Base-by-base conservation (phyloP, 2,329 filamentous ascomycete genomes). In the Claviceps arundinis region DNA sequence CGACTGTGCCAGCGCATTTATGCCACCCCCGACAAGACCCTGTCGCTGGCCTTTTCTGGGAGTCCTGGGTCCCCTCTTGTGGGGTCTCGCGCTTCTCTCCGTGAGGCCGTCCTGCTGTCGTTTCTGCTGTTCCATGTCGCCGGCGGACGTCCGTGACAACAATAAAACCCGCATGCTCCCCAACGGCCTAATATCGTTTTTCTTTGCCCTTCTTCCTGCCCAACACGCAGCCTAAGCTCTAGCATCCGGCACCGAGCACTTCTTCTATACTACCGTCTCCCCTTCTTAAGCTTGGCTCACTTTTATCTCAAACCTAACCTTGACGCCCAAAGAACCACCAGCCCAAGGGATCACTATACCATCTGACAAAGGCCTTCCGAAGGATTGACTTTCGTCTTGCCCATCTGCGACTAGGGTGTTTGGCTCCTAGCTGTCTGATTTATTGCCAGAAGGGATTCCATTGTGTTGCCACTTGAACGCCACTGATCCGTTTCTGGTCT, bases 111-210 rank as follows among this genome's bases (percentile, higher is more conserved):
- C 30, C 9, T 34, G 47, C 16, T 37, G 26, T 47, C 44, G 38
- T 30, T 30, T 47, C 41, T 53, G 54, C 53, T 52, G 55, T 22
- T 58, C 50, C 50, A 57, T 48, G 52, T 53, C 54, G 48, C 49
- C 41, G 58, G 65, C 63, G 60, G 61, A 60, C 59, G 56, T 59
- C 55, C 55, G 62, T 58, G 50, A 57, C 58, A 59, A 67, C 61
- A 62, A 67, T 76, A 76, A 76, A 76, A 75, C 68, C 71, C 70
- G 68, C 68, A 66, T 62, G 64, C 67, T 49, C 69, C 72, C 73
- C 71, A 68, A 65, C 59, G 4, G 24, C 24, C 24, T 24, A 66
- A 70, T 63, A 38, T 62, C 22, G 55, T 54, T 48, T 56, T 48
- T 57, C 61, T 58, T 61, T 51, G 52, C 14, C 60, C 60, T 57